Conservation (phyloP, 331 rosid species). For the Stylosanthes scabra region DNA sequence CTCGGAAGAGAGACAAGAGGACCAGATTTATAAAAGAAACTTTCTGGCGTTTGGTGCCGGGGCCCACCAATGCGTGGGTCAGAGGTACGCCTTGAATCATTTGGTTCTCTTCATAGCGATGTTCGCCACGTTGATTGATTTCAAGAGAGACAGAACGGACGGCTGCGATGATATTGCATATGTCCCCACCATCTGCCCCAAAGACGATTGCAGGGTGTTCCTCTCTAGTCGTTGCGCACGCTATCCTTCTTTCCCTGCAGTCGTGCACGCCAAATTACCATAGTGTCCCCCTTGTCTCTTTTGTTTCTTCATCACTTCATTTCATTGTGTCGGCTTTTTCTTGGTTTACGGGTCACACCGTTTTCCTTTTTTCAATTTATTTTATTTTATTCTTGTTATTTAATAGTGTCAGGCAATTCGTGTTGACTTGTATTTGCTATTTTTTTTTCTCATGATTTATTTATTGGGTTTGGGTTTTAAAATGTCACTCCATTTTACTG, state of each 20-base stretch:
- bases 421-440: slow-evolving; percentile 22
- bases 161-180: slow-evolving; percentile 84
- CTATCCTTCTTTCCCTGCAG: slow-evolving; percentile 44
- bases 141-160: slow-evolving; percentile 71
- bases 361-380: not conserved
- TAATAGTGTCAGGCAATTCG: not conserved
- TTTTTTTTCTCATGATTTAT: not conserved
- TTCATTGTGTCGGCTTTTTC: no score
- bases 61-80: slow-evolving; percentile 94
- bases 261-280: not conserved
- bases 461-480: slow-evolving; percentile 15
- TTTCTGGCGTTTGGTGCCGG: slow-evolving; percentile 91
- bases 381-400: not conserved
- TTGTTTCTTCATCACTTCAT: no score
- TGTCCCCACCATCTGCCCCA: slow-evolving; percentile 85
- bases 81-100: slow-evolving; percentile 86
- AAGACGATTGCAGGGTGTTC: slow-evolving; percentile 80
- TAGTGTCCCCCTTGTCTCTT: slow-evolving; percentile 6
- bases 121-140: slow-evolving; percentile 75
- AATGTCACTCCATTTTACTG: slow-evolving; percentile 1
- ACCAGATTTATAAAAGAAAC: slow-evolving; percentile 65
- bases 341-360: not conserved
- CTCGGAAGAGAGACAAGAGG: slow-evolving; percentile 75
- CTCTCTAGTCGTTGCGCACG: slow-evolving; percentile 58
- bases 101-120: slow-evolving; percentile 84